A percentile compares a stretch with the other conserved stretches of the same genome.
Evolutionary conservation across 768 basidiomycete genomes (phyloP).

Genomic region (Royoungia palumana): DNA sequence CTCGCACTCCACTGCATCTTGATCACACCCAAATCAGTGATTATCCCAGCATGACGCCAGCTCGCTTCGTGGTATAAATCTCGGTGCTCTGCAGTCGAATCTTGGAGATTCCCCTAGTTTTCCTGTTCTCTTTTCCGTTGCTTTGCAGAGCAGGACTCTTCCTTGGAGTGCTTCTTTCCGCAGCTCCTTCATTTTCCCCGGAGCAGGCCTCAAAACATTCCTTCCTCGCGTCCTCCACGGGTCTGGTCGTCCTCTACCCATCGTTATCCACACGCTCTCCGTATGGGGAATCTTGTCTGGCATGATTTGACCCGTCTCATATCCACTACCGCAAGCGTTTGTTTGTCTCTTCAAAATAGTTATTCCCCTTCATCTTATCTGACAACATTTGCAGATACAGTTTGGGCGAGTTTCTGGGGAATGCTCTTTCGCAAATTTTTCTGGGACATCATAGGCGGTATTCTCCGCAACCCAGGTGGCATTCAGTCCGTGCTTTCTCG

Average conservation of each 20-base stretch:
- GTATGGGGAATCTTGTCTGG: conserved; percentile 82
- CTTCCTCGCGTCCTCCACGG: conserved; percentile 9
- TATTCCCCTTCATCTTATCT: conserved; percentile 3
- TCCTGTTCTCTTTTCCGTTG: too few species aligned
- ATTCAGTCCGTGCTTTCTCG: conserved; percentile 54
- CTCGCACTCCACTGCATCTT: too few species aligned
- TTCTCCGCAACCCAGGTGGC: conserved; percentile 73
- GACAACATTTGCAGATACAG: conserved; percentile 48
- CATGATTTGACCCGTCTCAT: conserved; percentile 71
- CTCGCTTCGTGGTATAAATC: too few species aligned
- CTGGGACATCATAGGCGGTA: conserved; percentile 91
- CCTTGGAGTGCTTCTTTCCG: too few species aligned
- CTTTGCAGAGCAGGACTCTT: too few species aligned
- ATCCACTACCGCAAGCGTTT: conserved; percentile 64
- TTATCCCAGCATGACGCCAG: too few species aligned
- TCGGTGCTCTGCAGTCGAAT: too few species aligned
- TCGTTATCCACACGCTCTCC: neutral
- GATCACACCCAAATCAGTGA: too few species aligned
- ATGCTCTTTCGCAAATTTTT: conserved; percentile 91
- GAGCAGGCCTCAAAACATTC: conserved; percentile 23
- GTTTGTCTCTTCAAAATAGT: conserved; percentile 50
- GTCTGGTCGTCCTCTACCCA: neutral
- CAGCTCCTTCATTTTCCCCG: conserved; percentile 20
- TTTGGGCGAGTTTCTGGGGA: conserved; percentile 82
- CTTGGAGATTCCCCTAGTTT: too few species aligned